These are phyloP conservation scores for Ampelocalamus luodianensis DNA, from an alignment of 176 grass and related monocot genomes.

Conservation along the genomic window DNA sequence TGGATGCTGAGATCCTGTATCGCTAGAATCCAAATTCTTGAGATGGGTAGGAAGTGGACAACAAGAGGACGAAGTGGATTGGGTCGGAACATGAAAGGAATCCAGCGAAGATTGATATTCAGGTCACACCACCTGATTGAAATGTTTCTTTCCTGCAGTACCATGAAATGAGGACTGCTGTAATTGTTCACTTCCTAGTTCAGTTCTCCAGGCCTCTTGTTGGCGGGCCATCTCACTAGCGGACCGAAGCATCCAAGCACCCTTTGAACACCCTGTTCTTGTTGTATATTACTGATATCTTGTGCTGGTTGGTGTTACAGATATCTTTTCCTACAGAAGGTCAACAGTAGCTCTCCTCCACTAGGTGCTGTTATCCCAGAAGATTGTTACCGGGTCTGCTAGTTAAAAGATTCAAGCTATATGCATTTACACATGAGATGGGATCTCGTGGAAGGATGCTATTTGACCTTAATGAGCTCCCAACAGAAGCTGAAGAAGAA, in stretches of 20 bases:
- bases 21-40: conserved; percentile 50
- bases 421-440: conserved; percentile 99
- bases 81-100: conserved; percentile 46
- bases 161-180: conserved; percentile 36
- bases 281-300: conserved; percentile 39
- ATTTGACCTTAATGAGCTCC: conserved; percentile 98
- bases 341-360: conserved; percentile 26
- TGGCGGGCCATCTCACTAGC: conserved; percentile 22
- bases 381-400: conserved; percentile 12
- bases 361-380: conserved; percentile 27
- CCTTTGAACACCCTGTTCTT: conserved; percentile 34
- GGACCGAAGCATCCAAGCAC: conserved; percentile 54
- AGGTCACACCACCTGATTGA: conserved; percentile 54
- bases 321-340: conserved; percentile 43
- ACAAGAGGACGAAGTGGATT: conserved; percentile 52
- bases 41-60: conserved; percentile 66
- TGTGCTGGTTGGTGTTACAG: conserved; percentile 50
- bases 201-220: conserved; percentile 40
- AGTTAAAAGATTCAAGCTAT: conserved; percentile 64
- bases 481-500: conserved; percentile 70
- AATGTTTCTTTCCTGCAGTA: conserved; percentile 46
- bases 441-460: conserved; percentile 85
- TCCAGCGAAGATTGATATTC: conserved; percentile 48
- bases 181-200: conserved; percentile 57
- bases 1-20: conserved; percentile 65